Evolutionary conservation across 768 basidiomycete species (phyloP).

Genomic region (Boletus speciosus): DNA sequence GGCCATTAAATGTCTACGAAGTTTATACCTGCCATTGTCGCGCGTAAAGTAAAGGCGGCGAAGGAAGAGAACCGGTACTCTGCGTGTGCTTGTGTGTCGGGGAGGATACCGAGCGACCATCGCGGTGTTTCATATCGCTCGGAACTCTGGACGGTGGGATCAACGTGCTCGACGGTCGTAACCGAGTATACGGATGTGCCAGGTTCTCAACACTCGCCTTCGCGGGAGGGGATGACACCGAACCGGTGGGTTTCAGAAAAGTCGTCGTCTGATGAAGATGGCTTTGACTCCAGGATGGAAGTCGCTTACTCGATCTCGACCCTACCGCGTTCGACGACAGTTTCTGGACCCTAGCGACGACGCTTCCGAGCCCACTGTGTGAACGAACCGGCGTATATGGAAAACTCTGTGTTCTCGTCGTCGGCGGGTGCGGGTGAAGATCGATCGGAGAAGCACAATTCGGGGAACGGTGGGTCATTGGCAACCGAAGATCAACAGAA

Average conservation of each 20-base stretch:
- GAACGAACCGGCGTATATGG: neutral
- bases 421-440: constrained; percentile 7
- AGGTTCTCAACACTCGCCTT: neutral
- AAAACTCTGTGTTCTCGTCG: constrained; percentile 12
- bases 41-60: neutral
- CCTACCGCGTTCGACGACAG: constrained; percentile 8
- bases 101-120: constrained; percentile 2
- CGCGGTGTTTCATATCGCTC: neutral
- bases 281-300: constrained; percentile 18
- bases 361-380: constrained; percentile 4
- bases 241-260: neutral
- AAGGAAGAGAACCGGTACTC: neutral
- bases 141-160: neutral
- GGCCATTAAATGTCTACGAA: neutral
- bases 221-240: neutral
- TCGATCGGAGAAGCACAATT: constrained; percentile 21
- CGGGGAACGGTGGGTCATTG: neutral
- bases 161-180: constrained; percentile 1
- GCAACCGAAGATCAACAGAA: constrained; percentile 20
- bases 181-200: neutral
- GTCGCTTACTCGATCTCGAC: constrained; percentile 7
- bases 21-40: constrained; percentile 9
- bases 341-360: neutral
- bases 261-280: neutral
- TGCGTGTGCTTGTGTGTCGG: constrained; percentile 6